Base-by-base conservation (phyloP, 2,329 filamentous ascomycete species). In the Trichothecium sympodiale region DNA sequence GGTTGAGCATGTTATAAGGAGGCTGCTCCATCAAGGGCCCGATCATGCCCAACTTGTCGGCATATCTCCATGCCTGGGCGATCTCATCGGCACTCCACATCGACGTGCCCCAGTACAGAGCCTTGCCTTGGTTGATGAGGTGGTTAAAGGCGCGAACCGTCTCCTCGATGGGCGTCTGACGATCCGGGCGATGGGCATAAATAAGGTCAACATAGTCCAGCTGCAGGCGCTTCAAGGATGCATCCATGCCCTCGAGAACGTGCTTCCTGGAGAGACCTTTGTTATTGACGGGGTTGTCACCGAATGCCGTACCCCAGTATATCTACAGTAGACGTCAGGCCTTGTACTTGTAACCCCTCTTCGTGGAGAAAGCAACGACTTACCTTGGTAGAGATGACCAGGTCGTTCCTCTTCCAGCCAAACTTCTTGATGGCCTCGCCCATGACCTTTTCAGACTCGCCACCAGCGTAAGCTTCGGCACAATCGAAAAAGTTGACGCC, bases 81-180 rank as follows among this genome's bases (percentile, higher is more conserved):
- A 82, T 80, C 59, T 81, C 76, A 39, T 71, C 68, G 30, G 77
- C 74, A 41, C 64, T 67, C 77, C 77, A 82, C 53, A 81, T 74
- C 0, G 74, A 80, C 0, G 77, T 82, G 29, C 77, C 77, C 77
- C 77, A 81, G 62, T 82, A 81, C 43, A 83, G 72, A 3, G 75
- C 73, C 58, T 81, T 77, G 44, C 79, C 79, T 1, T 65, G 67
- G 53, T 76, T 64, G 52, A 84, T 81, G 36, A 83, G 57, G 54
- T 81, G 66, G 61, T 82, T 82, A 62, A 84, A 83, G 36, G 71
- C 76, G 36, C 77, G 72, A 27, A 83, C 77, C 3, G 70, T 75
- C 60, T 83, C 79, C 53, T 81, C 76, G 59, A 83, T 82, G 3
- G 78, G 79, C 0, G 77, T 82, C 32, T 72, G 61, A 8, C 74